phyloP scores from a whole-genome alignment of 768 basidiomycete species.

The Podaxis carcinomalis region DNA sequence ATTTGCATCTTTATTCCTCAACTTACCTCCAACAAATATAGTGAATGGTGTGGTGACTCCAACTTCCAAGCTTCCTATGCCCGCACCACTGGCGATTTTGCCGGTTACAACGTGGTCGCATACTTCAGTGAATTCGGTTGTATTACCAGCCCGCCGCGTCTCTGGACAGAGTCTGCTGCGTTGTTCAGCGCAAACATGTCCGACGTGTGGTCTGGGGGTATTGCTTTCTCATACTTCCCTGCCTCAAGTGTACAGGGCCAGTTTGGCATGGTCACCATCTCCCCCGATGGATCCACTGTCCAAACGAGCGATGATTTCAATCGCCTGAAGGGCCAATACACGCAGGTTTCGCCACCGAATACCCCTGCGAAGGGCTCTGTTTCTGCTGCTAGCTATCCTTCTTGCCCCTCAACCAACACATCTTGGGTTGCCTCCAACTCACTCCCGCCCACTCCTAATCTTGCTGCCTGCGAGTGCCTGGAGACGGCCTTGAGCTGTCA shows the following conservation, averaged over 20 bases:
- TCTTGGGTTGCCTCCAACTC: conserved; percentile 60
- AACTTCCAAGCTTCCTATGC: conserved; percentile 56
- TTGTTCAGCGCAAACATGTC: conserved; percentile 73
- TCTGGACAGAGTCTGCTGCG: conserved; percentile 77
- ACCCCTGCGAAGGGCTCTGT: conserved; percentile 43
- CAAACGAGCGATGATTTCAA: conserved; percentile 66
- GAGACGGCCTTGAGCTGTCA: conserved; percentile 64
- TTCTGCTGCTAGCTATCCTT: conserved; percentile 46
- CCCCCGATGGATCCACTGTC: conserved; percentile 59
- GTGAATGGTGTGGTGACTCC: conserved; percentile 79
- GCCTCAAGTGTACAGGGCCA: conserved; percentile 65
- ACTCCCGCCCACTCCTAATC: conserved; percentile 82
- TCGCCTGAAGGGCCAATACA: conserved; percentile 61
- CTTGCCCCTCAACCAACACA: conserved; percentile 62
- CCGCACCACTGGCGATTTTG: conserved; percentile 47
- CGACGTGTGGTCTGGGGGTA: conserved; percentile 80
- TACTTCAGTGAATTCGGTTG: conserved; percentile 93
- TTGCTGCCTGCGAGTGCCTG: conserved; percentile 75
- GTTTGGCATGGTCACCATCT: conserved; percentile 85
- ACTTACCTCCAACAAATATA: conserved; percentile 22
- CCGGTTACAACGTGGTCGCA: conserved; percentile 69
- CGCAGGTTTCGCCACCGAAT: conserved; percentile 51
- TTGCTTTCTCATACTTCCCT: conserved; percentile 91
- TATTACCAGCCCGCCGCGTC: conserved; percentile 52
- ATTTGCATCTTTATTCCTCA: not conserved